These are phyloP conservation scores for Stephania cephalantha DNA, from an alignment of 164 flowering plant genomes.

Conservation along the genomic window DNA sequence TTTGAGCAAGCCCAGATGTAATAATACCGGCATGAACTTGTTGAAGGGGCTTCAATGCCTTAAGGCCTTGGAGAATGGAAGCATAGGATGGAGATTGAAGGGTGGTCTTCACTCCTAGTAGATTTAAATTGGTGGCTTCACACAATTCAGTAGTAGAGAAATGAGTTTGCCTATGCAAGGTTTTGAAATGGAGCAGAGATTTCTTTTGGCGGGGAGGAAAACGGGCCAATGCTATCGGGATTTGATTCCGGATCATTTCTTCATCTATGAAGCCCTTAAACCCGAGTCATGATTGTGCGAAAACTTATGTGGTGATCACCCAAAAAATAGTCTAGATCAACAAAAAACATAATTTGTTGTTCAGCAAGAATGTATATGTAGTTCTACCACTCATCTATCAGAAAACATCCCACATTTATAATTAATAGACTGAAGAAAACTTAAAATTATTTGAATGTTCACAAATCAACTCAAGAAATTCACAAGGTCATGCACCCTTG, in stretches of 20 bases:
- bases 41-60: slow-evolving; percentile 23
- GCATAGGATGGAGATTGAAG: slow-evolving; percentile 15
- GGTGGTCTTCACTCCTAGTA: not conserved
- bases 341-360: not conserved
- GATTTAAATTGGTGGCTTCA: slow-evolving; percentile 1
- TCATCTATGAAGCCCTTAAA: not conserved
- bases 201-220: slow-evolving; percentile 4
- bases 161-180: not conserved
- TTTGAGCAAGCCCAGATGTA: slow-evolving; percentile 23
- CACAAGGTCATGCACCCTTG: not conserved
- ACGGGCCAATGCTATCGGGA: not conserved
- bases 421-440: not conserved
- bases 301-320: not conserved
- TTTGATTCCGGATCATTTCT: not conserved
- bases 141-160: not conserved
- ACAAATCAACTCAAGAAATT: not conserved
- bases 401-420: not conserved
- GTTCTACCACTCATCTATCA: not conserved
- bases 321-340: not conserved
- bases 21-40: slow-evolving; percentile 32
- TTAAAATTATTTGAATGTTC: no score
- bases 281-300: not conserved
- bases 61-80: slow-evolving; percentile 21
- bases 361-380: not conserved
- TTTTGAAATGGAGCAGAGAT: not conserved